Base-by-base conservation (phyloP, 345 rosid genomes). In the Schrenkiella parvula region DNA sequence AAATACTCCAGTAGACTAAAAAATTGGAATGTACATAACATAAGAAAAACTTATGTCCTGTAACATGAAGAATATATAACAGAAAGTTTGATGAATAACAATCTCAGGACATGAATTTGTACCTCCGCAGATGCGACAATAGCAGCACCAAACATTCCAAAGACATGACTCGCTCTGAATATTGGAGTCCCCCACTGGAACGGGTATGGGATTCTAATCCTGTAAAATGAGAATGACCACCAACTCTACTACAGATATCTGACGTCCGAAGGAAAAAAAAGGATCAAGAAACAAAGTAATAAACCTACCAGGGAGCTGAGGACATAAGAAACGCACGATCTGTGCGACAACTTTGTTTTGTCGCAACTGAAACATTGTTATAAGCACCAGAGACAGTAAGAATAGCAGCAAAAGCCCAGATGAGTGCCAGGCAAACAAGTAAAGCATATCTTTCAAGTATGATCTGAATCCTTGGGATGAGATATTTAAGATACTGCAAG, bases 111-210 rank as follows among this genome's bases (percentile, higher is more conserved):
- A 63, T 8, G 3, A 55, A 8, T 54, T n/a, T 60, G 51, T 57
- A 95, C 98, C 98, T 95, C 99, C 5, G 89, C 92, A 75, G 98
- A 82, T 32, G 99, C 78, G 44, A 95, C 99, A 71, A 95, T 84
- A 21, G 95, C 90, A 29, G 96, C 92, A 56, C 98, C 99, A 66
- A 91, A 78, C 99, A 91, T 95, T 54, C 93, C 99, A 52, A 95
- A 95, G 51, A 91, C 92, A 75, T 91, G 99, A 84, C 87, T 86
- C 37, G 98, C 99, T 81, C 83, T 84, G 73, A 95, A 95, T 81
- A 91, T 81, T 3, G 99, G 99, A 70, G 99, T 81, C 60, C 97
- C 99, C 97, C 97, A 95, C 72, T 95, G 99, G 68, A 95, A 89
- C 4, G 99, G 99, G 66, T 91, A 91, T 13, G 98, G 98, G 43